Evolutionary conservation across 352 stramenopile genomes (phyloP).

Genomic region (Pythium plurisporium): DNA sequence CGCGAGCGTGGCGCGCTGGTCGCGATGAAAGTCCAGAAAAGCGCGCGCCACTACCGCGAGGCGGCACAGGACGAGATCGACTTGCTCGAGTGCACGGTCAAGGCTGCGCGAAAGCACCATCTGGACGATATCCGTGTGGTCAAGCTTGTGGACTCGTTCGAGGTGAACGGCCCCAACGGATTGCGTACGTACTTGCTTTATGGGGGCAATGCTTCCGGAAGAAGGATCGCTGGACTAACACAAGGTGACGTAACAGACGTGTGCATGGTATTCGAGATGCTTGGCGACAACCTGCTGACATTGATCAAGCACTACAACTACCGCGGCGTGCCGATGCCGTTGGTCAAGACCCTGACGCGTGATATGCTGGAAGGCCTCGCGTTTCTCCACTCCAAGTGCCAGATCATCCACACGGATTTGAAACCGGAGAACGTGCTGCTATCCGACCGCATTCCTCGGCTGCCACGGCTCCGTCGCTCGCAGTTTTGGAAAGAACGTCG

Average conservation of each 20-base stretch:
- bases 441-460: conserved; percentile 61
- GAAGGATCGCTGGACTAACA: neutral
- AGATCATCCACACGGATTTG: conserved; percentile 99
- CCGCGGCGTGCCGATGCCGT: conserved; percentile 92
- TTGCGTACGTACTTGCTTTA: conserved; percentile 60
- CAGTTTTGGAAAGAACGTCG: conserved; percentile 43
- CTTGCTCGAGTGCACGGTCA: conserved; percentile 90
- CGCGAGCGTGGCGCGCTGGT: conserved; percentile 75
- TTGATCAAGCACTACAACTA: conserved; percentile 99
- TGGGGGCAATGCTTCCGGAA: neutral
- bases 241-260: conserved; percentile 51
- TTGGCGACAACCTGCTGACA: conserved; percentile 97
- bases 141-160: conserved; percentile 92
- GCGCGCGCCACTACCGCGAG: conserved; percentile 97
- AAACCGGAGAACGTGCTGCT: conserved; percentile 99
- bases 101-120: conserved; percentile 38
- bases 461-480: conserved; percentile 59
- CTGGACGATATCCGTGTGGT: conserved; percentile 48
- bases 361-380: conserved; percentile 96
- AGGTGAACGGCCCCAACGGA: conserved; percentile 95
- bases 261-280: conserved; percentile 99
- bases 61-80: conserved; percentile 98
- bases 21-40: conserved; percentile 98
- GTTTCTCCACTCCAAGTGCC: conserved; percentile 96
- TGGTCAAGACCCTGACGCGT: conserved; percentile 93